Conservation (phyloP, 2,329 filamentous ascomycete genomes). For the Fusarium sp. region DNA sequence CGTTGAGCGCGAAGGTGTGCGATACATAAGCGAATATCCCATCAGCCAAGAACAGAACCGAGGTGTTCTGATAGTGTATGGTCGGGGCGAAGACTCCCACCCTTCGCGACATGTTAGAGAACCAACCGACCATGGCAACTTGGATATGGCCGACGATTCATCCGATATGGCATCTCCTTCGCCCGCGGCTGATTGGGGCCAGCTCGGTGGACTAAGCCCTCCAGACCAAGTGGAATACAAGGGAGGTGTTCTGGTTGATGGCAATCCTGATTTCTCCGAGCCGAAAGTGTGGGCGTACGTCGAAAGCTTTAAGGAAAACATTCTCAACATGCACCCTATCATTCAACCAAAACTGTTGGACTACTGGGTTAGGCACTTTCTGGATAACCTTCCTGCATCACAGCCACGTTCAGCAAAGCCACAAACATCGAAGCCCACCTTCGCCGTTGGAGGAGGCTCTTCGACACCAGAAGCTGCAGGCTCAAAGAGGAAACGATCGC, state of each 20-base stretch:
- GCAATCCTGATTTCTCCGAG: slow-evolving; percentile 65
- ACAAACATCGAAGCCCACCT: slow-evolving; percentile 46
- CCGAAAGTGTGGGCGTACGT: slow-evolving; percentile 64
- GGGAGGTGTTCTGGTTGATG: slow-evolving; percentile 54
- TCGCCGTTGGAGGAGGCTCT: slow-evolving; percentile 46
- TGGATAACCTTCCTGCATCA: slow-evolving; percentile 57
- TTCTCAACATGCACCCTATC: slow-evolving; percentile 74
- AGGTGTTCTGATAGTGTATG: slow-evolving; percentile 79
- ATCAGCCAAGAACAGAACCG: slow-evolving; percentile 79
- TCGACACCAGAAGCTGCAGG: slow-evolving; percentile 46
- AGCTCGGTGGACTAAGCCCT: slow-evolving; percentile 63
- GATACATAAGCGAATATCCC: slow-evolving; percentile 75
- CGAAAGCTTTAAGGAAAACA: slow-evolving; percentile 67
- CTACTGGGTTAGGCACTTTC: slow-evolving; percentile 63
- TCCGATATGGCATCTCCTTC: slow-evolving; percentile 65
- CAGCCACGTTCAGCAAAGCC: slow-evolving; percentile 44
- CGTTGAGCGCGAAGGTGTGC: slow-evolving; percentile 61
- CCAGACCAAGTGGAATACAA: slow-evolving; percentile 54
- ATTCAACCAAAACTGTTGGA: slow-evolving; percentile 64
- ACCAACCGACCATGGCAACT: slow-evolving; percentile 50
- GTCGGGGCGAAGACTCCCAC: slow-evolving; percentile 79
- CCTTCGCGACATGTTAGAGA: slow-evolving; percentile 61
- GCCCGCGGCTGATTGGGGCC: slow-evolving; percentile 68
- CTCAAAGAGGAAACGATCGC: slow-evolving; percentile 68
- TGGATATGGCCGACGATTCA: slow-evolving; percentile 59